These are phyloP conservation scores for Sarcodon sp. DNA, from an alignment of 768 basidiomycete genomes.

Conservation along the genomic window DNA sequence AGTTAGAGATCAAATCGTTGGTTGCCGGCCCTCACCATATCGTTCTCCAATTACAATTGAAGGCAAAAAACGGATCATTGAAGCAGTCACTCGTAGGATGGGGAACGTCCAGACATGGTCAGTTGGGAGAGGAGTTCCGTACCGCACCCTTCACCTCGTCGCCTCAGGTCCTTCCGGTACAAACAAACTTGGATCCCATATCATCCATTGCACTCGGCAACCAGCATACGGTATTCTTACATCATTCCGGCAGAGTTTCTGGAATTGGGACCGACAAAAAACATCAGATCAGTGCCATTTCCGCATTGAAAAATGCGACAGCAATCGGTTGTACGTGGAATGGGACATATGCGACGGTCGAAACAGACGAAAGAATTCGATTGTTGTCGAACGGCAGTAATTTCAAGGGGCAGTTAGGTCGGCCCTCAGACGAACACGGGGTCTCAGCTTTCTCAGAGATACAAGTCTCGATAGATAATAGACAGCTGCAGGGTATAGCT, in stretches of 20 bases:
- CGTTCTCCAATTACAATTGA: slow-evolving; percentile 28
- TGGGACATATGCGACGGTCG: slow-evolving; percentile 43
- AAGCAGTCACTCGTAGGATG: slow-evolving; percentile 47
- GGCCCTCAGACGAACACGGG: slow-evolving; percentile 8
- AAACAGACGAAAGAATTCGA: slow-evolving; percentile 10
- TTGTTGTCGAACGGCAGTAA: slow-evolving; percentile 42
- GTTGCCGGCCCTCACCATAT: slow-evolving; percentile 65
- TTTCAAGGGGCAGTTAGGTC: slow-evolving; percentile 56
- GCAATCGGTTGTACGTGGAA: slow-evolving; percentile 66
- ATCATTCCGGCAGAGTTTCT: slow-evolving; percentile 30
- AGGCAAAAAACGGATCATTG: slow-evolving; percentile 10
- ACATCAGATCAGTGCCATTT: slow-evolving; percentile 39
- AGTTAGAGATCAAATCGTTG: slow-evolving; percentile 18
- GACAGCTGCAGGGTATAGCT: slow-evolving; percentile 23
- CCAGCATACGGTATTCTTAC: slow-evolving; percentile 35
- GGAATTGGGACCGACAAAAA: slow-evolving; percentile 65
- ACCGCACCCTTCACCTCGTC: not conserved
- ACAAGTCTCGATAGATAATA: slow-evolving; percentile 16
- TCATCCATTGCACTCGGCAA: slow-evolving; percentile 35
- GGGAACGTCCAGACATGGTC: slow-evolving; percentile 79
- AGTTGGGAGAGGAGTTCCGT: slow-evolving; percentile 39
- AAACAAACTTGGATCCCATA: slow-evolving; percentile 17
- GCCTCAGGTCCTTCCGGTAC: slow-evolving; percentile 12
- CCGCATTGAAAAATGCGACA: slow-evolving; percentile 12
- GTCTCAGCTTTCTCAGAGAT: slow-evolving; percentile 8